Conservation (phyloP, 768 basidiomycete species). For the Sporobolomyces pararoseus region DNA sequence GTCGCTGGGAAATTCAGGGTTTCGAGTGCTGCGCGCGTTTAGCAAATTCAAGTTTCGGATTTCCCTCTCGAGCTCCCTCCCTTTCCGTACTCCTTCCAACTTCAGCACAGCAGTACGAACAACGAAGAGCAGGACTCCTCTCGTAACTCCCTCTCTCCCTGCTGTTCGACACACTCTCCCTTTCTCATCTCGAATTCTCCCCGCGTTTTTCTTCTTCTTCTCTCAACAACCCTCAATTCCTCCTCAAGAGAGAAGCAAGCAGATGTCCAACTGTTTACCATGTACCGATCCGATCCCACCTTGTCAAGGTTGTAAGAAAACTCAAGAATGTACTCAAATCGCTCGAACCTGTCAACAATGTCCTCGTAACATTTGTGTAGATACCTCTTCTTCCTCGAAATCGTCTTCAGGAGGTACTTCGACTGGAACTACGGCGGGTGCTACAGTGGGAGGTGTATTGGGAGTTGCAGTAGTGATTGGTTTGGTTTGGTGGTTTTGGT, state of each 20-base stretch:
- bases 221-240: neutral
- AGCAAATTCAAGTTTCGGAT: too few species aligned
- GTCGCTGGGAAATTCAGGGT: too few species aligned
- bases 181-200: too few species aligned
- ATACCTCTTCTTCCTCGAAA: neutral
- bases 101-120: too few species aligned
- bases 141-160: too few species aligned
- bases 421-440: constrained; percentile 40
- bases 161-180: too few species aligned
- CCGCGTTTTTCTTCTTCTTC: neutral
- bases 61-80: too few species aligned
- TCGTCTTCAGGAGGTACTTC: constrained; percentile 4
- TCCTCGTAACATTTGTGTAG: constrained; percentile 37
- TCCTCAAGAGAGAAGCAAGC: neutral
- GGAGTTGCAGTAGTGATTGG: constrained; percentile 38
- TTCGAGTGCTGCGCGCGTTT: too few species aligned
- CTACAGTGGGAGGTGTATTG: constrained; percentile 42
- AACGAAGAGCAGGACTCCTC: too few species aligned
- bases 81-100: too few species aligned
- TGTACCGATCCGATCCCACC: constrained; percentile 35
- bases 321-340: constrained; percentile 35
- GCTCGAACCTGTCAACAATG: constrained; percentile 36
- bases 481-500: constrained; percentile 45
- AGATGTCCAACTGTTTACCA: constrained; percentile 18
- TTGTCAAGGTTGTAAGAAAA: constrained; percentile 33